Percentiles rank a stretch among this genome's conserved stretches.
These are phyloP conservation scores for Alternaria ethzedia DNA, from an alignment of 2,329 filamentous ascomycete genomes.

Conservation along the genomic window DNA sequence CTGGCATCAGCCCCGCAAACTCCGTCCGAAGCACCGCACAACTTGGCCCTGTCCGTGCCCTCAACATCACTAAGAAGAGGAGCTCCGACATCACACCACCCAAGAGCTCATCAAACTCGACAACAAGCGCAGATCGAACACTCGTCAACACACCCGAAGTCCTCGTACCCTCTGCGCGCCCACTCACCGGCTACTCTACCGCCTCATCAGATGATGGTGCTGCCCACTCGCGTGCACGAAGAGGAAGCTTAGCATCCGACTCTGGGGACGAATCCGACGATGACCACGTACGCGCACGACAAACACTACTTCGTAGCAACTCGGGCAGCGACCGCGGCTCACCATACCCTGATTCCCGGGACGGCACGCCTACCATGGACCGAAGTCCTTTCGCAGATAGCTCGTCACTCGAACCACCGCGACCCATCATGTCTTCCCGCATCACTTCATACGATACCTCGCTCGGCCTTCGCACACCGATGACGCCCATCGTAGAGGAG, in stretches of 20 bases:
- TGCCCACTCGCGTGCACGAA: slow-evolving; percentile 41
- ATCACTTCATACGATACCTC: slow-evolving; percentile 40
- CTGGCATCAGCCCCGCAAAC: slow-evolving; percentile 46
- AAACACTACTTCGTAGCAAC: slow-evolving; percentile 36
- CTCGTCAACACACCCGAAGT: slow-evolving; percentile 34
- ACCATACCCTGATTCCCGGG: slow-evolving; percentile 44
- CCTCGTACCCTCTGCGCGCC: slow-evolving; percentile 31
- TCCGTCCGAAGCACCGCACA: slow-evolving; percentile 48
- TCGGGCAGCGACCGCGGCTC: slow-evolving; percentile 36
- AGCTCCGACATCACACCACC: slow-evolving; percentile 33
- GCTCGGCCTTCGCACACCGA: slow-evolving; percentile 37
- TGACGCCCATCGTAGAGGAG: slow-evolving; percentile 57
- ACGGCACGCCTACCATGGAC: slow-evolving; percentile 37
- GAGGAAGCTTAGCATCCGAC: slow-evolving; percentile 39
- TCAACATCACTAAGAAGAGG: slow-evolving; percentile 53
- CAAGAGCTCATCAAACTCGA: slow-evolving; percentile 32
- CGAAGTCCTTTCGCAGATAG: slow-evolving; percentile 46
- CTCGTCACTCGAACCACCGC: slow-evolving; percentile 30
- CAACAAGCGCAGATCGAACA: slow-evolving; percentile 27
- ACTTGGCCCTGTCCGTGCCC: slow-evolving; percentile 53
- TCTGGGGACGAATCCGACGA: slow-evolving; percentile 38
- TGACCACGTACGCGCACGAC: slow-evolving; percentile 42
- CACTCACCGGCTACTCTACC: slow-evolving; percentile 40
- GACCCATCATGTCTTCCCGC: slow-evolving; percentile 35
- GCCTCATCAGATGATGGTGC: slow-evolving; percentile 41